These are phyloP conservation scores for Fraxinus xanthoxyloides DNA, from an alignment of 305 asterid species.

Conservation along the genomic window DNA sequence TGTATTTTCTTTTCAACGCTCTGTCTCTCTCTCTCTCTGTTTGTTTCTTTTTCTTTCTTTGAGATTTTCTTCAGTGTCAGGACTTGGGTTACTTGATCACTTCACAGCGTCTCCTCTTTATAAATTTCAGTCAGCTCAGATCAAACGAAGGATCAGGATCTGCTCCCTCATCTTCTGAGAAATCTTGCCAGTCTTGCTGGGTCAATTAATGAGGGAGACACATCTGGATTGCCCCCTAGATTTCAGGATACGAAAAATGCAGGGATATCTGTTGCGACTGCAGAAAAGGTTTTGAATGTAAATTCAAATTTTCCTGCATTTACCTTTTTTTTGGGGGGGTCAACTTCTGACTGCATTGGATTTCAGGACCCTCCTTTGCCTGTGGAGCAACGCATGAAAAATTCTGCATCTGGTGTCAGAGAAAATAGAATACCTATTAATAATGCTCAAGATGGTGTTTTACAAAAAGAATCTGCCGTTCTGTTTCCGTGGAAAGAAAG, in stretches of 20 bases:
- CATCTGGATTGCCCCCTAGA: conserved; percentile 38
- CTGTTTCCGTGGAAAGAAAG: conserved; percentile 36
- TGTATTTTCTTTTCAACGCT: not conserved
- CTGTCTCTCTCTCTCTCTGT: not conserved
- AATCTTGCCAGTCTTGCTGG: conserved; percentile 75
- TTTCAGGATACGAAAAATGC: conserved; percentile 52
- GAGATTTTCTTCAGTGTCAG: not conserved
- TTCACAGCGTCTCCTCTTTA: conserved; percentile 18
- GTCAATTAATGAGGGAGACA: conserved; percentile 44
- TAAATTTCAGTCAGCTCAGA: conserved; percentile 76
- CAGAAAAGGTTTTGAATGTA: conserved; percentile 48
- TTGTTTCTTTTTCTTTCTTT: conserved; percentile 1
- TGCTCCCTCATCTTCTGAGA: conserved; percentile 69
- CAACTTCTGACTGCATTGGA: conserved; percentile 34
- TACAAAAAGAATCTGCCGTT: conserved; percentile 31
- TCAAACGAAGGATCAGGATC: conserved; percentile 73
- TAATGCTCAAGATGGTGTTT: conserved; percentile 37
- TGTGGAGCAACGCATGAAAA: conserved; percentile 33
- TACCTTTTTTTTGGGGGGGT: conserved; percentile 13
- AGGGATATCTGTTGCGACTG: conserved; percentile 42
- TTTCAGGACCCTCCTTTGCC: conserved; percentile 52
- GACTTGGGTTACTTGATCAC: conserved; percentile 15
- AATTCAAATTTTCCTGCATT: conserved; percentile 16
- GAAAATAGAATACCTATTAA: conserved; percentile 28
- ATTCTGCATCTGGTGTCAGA: conserved; percentile 37